A percentile compares a stretch with the other conserved stretches of the same genome.
Evolutionary conservation across 305 asterid genomes (phyloP).

Genomic region (Nicotiana rustica): DNA sequence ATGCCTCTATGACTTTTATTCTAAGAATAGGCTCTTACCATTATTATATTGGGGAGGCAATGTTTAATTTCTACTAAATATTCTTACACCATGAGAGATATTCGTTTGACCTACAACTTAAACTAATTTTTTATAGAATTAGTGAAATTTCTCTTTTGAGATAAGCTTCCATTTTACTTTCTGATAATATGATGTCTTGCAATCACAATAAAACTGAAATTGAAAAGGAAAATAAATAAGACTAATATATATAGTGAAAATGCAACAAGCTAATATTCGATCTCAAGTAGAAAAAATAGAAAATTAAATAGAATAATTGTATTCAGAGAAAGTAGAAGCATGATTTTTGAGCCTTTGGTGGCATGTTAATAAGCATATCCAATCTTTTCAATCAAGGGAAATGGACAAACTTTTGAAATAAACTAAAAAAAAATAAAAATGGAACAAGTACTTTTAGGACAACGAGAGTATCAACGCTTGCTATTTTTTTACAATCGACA

Average conservation of each 20-base stretch:
- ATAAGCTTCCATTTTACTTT: neutral
- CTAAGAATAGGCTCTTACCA: neutral
- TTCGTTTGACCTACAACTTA: neutral
- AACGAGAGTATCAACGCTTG: neutral
- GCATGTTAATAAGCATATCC: too few relatives aligned
- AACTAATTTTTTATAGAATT: too few relatives aligned
- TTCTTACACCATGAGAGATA: too few relatives aligned
- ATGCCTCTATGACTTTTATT: neutral
- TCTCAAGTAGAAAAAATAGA: too few relatives aligned
- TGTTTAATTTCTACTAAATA: too few relatives aligned
- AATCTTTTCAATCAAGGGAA: neutral
- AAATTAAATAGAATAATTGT: too few relatives aligned
- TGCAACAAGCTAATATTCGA: too few relatives aligned
- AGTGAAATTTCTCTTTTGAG: too few relatives aligned
- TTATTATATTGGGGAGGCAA: too few relatives aligned
- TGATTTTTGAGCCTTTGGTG: too few relatives aligned
- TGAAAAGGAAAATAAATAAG: neutral
- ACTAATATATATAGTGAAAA: too few relatives aligned
- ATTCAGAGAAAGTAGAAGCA: too few relatives aligned
- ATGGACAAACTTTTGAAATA: neutral
- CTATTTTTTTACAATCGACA: neutral
- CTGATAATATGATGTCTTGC: neutral
- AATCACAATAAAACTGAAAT: neutral
- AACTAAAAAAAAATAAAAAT: neutral
- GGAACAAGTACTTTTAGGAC: neutral